These are phyloP conservation scores for Botryotinia narcissicola DNA, from an alignment of 2,329 filamentous ascomycete species.

Conservation along the genomic window DNA sequence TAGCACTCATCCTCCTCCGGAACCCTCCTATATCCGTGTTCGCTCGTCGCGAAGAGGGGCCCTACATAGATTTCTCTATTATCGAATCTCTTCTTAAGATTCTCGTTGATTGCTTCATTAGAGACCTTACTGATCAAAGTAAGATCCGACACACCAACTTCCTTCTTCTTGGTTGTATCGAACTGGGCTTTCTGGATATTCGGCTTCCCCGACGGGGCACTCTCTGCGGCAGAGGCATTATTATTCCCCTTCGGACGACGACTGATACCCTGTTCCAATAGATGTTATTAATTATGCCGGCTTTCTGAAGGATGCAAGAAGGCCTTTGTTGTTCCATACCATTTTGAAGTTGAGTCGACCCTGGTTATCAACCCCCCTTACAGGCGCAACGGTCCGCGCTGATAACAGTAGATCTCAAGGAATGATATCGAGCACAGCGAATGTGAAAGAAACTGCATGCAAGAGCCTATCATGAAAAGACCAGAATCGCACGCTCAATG, in stretches of 20 bases:
- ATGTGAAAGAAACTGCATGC: slow-evolving; percentile 1
- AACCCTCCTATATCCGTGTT: neutral
- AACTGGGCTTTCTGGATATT: slow-evolving; percentile 95
- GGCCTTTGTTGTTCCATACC: slow-evolving; percentile 28
- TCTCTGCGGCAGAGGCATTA: slow-evolving; percentile 33
- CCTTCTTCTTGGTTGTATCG: slow-evolving; percentile 97
- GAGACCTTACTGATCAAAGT: slow-evolving; percentile 98
- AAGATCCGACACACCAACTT: slow-evolving; percentile 96
- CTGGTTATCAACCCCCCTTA: slow-evolving; percentile 9
- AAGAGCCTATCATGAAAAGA: slow-evolving; percentile 9
- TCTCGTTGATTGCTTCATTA: slow-evolving; percentile 99
- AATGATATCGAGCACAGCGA: neutral
- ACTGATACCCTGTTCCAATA: slow-evolving; percentile 37
- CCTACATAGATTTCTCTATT: slow-evolving; percentile 88
- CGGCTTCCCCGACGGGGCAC: slow-evolving; percentile 39
- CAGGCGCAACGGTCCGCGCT: slow-evolving; percentile 20
- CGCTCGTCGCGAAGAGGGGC: slow-evolving; percentile 9
- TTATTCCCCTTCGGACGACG: slow-evolving; percentile 39
- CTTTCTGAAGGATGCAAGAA: neutral
- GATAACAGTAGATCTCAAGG: neutral
- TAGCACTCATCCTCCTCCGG: neutral
- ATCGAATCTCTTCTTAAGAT: slow-evolving; percentile 96
- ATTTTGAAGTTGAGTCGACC: slow-evolving; percentile 29
- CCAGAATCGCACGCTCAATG: neutral
- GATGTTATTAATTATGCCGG: slow-evolving; percentile 21